Evolutionary conservation across 208 protist species (phyloP), one percentile per base, ranked within the genome.

Genomic region (Trypanosoma avium): DNA sequence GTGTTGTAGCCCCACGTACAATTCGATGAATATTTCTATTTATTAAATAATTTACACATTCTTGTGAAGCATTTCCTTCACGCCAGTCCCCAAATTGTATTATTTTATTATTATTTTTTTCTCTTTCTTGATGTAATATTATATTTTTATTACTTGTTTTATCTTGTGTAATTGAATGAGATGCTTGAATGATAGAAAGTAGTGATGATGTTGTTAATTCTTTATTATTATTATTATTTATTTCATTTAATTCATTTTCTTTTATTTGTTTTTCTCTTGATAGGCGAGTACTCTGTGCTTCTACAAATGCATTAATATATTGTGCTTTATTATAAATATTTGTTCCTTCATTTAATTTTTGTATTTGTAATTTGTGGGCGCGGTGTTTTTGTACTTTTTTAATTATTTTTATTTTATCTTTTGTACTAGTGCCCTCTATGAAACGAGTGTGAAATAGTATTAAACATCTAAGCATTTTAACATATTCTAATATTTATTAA

Each of bases 281-380:
- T 15, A 75, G 46, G 38, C 46, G 43, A 1, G 61, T 66, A 55
- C 81, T 88, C 33, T 86, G 68, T 4, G 85, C 78, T 64, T 88
- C 75, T 1, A 92, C 21, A 66, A 78, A 92, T 0, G 85, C 85
- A 29, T 45, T 77, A 52, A 92, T 79, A 66, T 92, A 92, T 66
- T 92, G 81, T 5, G 70, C 79, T 46, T 86, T 92, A 64, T 80
- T 58, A 42, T 80, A 83, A 4, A 52, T 22, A 54, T 78, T 86
- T 13, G 79, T 79, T 7, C 55, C 56, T 30, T 60, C 57, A 21
- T 12, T 48, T 13, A 36, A 29, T 36, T 50, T 46, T n/a, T 17
- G 1, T 13, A 13, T 27, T 0, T 54, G 59, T 33, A 49, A 6
- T 33, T 10, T 15, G 27, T 13, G 27, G 10, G 60, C 55, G 17